Evolutionary conservation across 2,329 filamentous ascomycete species (phyloP).

Genomic region (Pestalotiopsis sp.): DNA sequence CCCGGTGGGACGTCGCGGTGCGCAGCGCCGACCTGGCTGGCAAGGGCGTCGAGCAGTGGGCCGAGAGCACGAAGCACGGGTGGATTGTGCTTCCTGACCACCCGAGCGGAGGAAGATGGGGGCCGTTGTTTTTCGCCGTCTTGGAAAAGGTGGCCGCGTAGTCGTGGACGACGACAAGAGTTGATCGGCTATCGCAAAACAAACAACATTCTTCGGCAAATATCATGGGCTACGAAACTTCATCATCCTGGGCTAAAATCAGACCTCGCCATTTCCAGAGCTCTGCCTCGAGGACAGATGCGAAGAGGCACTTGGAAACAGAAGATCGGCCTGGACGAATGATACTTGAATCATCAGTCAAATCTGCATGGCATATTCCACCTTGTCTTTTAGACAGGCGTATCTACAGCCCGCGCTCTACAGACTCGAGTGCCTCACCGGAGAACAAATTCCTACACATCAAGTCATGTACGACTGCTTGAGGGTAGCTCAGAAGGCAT

Average conservation of each 20-base stretch:
- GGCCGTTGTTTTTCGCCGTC: slow-evolving; percentile 41
- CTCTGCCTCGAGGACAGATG: too few species aligned
- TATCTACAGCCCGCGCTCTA: too few species aligned
- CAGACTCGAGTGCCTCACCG: too few species aligned
- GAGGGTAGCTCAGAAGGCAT: too few species aligned
- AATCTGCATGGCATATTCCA: too few species aligned
- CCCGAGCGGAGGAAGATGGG: slow-evolving; percentile 34
- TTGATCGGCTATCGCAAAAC: not conserved
- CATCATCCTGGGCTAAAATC: not conserved
- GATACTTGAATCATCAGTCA: too few species aligned
- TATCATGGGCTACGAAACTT: not conserved
- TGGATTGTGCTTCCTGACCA: slow-evolving; percentile 44
- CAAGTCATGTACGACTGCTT: too few species aligned
- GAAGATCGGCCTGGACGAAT: too few species aligned
- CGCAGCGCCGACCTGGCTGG: slow-evolving; percentile 25
- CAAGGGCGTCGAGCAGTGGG: slow-evolving; percentile 23
- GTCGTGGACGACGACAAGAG: not conserved
- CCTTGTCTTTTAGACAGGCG: too few species aligned
- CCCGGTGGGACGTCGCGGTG: slow-evolving; percentile 32
- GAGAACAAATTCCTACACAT: too few species aligned
- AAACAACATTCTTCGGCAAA: not conserved
- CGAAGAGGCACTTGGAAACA: too few species aligned
- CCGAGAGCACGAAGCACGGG: slow-evolving; percentile 35
- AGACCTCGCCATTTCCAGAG: too few species aligned
- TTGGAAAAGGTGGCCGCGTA: slow-evolving; percentile 34